Evolutionary conservation across 352 stramenopile genomes (phyloP).

Genomic region (Globisporangium perplexum): DNA sequence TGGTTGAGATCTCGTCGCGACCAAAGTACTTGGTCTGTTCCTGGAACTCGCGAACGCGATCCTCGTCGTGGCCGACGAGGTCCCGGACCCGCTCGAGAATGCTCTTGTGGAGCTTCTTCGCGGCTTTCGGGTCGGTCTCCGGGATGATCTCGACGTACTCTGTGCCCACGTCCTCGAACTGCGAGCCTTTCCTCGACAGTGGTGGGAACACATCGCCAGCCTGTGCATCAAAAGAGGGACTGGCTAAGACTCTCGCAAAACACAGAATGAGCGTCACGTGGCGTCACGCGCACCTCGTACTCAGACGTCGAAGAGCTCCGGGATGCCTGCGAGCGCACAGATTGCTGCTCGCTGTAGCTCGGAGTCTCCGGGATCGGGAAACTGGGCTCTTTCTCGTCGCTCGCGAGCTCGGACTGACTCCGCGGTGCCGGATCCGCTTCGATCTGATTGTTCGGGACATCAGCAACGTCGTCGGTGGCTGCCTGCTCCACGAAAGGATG

Average conservation of each 20-base stretch:
- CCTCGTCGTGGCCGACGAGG: constrained; percentile 53
- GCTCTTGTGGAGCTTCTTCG: constrained; percentile 70
- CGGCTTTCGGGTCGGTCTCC: constrained; percentile 46
- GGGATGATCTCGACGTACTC: constrained; percentile 48
- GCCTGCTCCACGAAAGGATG: neutral
- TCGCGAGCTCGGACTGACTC: neutral
- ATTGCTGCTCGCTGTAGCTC: neutral
- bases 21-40: constrained; percentile 79
- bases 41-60: constrained; percentile 74
- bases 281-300: neutral
- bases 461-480: neutral
- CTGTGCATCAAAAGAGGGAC: neutral
- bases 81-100: constrained; percentile 62
- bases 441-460: neutral
- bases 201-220: constrained; percentile 4
- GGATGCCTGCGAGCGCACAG: neutral
- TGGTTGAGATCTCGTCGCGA: constrained; percentile 51
- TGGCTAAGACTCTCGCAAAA: no score
- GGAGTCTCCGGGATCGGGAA: neutral
- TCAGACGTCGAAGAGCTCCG: constrained; percentile 1
- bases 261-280: neutral
- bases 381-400: neutral
- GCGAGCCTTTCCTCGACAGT: constrained; percentile 7
- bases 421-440: neutral
- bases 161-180: constrained; percentile 45